A percentile compares a stretch with the other conserved stretches of the same genome.
Conservation (phyloP, 2,329 filamentous ascomycete genomes). For the Plectosphaerella cucumerina region DNA sequence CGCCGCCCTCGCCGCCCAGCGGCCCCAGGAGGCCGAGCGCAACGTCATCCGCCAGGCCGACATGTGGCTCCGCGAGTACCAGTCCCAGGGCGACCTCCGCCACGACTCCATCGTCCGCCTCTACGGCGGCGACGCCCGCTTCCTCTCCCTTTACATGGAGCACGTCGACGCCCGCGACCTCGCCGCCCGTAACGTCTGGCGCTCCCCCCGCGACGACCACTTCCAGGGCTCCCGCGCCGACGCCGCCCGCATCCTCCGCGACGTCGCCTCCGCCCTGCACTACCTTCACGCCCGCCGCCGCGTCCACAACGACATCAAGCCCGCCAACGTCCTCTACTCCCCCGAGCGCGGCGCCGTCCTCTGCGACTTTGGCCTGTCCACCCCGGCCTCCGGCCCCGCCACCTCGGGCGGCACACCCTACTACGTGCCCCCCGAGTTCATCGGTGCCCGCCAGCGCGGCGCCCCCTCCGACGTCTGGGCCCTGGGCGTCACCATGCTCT, state of each 20-base stretch:
- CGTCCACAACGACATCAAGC: conserved; percentile 61
- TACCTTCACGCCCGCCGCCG: conserved; percentile 51
- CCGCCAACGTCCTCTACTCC: conserved; percentile 57
- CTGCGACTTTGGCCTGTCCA: conserved; percentile 57
- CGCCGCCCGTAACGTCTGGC: conserved; percentile 44
- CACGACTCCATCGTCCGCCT: conserved; percentile 56
- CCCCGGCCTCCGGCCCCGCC: conserved; percentile 38
- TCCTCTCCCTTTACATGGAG: conserved; percentile 58
- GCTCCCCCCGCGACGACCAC: conserved; percentile 38
- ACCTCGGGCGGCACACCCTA: conserved; percentile 55
- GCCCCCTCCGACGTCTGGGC: conserved; percentile 56
- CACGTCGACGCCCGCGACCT: conserved; percentile 54
- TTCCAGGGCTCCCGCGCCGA: conserved; percentile 47
- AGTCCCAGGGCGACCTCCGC: conserved; percentile 49
- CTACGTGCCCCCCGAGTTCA: conserved; percentile 59
- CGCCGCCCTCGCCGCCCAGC: conserved; percentile 27
- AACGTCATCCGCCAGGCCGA: conserved; percentile 57
- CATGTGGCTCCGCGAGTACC: conserved; percentile 55
- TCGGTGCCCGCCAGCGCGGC: conserved; percentile 49
- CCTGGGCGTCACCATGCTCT: conserved; percentile 57
- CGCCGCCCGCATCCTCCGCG: conserved; percentile 46
- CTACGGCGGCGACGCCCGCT: conserved; percentile 56
- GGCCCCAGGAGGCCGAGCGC: conserved; percentile 45
- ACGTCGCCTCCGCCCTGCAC: conserved; percentile 49
- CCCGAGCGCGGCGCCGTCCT: conserved; percentile 54